A percentile compares a stretch with the other conserved stretches of the same genome.
phyloP scores from a whole-genome alignment of 257 asterid species.

The Datura wrightii region DNA sequence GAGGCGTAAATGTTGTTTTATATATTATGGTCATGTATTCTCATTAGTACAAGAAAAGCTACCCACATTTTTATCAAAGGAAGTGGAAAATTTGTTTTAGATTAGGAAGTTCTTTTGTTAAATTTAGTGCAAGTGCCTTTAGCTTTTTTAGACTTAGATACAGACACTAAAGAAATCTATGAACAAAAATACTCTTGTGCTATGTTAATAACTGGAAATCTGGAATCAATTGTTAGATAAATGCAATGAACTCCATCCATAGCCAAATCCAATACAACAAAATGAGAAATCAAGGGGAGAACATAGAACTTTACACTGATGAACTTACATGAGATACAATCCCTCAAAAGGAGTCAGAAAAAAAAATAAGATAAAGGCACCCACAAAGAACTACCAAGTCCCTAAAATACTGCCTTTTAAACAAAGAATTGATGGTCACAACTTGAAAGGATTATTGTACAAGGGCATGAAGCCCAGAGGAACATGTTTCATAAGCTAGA shows the following conservation, averaged over 20 bases:
- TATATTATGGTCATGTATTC: too few relatives aligned
- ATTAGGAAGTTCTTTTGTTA: not conserved
- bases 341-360: slow-evolving; percentile 13
- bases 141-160: not conserved
- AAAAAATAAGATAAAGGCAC: not conserved
- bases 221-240: not conserved
- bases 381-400: slow-evolving; percentile 34
- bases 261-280: slow-evolving; percentile 31
- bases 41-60: not conserved
- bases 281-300: slow-evolving; percentile 19
- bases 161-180: not conserved
- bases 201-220: not conserved
- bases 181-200: not conserved
- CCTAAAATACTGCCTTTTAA: slow-evolving; percentile 38
- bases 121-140: not conserved
- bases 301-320: slow-evolving; percentile 33
- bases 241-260: not conserved
- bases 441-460: slow-evolving; percentile 53
- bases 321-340: slow-evolving; percentile 26
- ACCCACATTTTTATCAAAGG: not conserved
- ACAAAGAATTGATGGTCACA: slow-evolving; percentile 49
- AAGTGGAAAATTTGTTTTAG: too few relatives aligned
- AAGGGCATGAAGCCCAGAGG: slow-evolving; percentile 42
- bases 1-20: too few relatives aligned
- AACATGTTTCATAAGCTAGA: slow-evolving; percentile 44